Evolutionary conservation across 495 filamentous ascomycete genomes (phyloP).

Genomic region (Penicillium alfredii): DNA sequence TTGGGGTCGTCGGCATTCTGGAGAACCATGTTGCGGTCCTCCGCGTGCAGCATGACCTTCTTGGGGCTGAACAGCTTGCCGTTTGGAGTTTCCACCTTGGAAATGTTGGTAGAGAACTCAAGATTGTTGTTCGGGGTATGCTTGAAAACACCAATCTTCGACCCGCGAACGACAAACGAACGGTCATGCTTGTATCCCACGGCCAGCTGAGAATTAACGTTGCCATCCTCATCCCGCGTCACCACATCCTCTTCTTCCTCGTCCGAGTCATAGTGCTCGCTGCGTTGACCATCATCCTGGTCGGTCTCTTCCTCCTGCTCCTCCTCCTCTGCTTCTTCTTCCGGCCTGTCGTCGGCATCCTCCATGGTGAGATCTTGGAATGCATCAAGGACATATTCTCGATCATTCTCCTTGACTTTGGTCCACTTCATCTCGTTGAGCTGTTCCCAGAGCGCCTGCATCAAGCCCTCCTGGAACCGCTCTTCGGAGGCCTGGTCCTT

Average conservation of each 20-base stretch:
- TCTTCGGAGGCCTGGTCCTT: conserved; percentile 73
- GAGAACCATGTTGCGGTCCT: conserved; percentile 87
- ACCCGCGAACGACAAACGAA: conserved; percentile 92
- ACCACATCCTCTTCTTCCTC: conserved; percentile 85
- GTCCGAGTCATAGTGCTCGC: conserved; percentile 84
- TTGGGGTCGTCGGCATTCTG: conserved; percentile 83
- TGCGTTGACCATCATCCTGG: conserved; percentile 56
- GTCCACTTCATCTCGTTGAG: conserved; percentile 91
- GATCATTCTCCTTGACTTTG: conserved; percentile 85
- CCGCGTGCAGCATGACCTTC: conserved; percentile 96
- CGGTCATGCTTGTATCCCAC: conserved; percentile 97
- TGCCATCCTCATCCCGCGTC: conserved; percentile 64
- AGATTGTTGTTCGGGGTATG: conserved; percentile 88
- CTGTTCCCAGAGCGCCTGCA: conserved; percentile 96
- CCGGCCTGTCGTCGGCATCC: conserved; percentile 56
- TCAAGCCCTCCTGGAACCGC: conserved; percentile 86
- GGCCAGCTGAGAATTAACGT: conserved; percentile 92
- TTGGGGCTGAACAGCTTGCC: conserved; percentile 88
- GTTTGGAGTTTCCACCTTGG: conserved; percentile 83
- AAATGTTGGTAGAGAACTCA: conserved; percentile 96
- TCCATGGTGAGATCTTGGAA: conserved; percentile 95
- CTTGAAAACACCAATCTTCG: conserved; percentile 98
- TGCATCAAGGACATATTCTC: conserved; percentile 90
- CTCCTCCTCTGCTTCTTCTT: conserved; percentile 62
- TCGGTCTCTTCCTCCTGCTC: conserved; percentile 57